A percentile compares a stretch with the other conserved stretches of the same genome.
These are phyloP conservation scores for Diacronema lutheri DNA, from an alignment of 78 protist genomes.

Conservation along the genomic window DNA sequence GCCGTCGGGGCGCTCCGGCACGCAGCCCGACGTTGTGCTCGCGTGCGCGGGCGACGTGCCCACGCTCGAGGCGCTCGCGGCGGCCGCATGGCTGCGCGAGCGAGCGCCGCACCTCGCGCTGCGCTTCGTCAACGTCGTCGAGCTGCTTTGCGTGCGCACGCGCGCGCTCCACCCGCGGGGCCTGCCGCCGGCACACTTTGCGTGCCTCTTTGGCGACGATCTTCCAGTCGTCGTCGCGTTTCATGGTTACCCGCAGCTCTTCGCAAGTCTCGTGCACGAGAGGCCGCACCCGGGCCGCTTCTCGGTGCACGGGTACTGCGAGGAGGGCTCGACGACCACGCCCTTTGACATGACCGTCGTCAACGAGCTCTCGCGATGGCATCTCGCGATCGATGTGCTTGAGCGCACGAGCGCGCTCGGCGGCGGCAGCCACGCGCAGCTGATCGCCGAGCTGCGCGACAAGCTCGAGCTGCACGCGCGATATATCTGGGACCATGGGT, in stretches of 20 bases:
- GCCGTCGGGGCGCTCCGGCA: not conserved
- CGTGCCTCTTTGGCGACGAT: not conserved
- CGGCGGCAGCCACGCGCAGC: too few species aligned
- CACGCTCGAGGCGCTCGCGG: slow-evolving; percentile 25
- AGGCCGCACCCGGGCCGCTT: not conserved
- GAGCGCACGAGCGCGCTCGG: too few species aligned
- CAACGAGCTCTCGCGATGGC: slow-evolving; percentile 8
- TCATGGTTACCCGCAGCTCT: slow-evolving; percentile 1
- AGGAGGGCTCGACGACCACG: slow-evolving; percentile 36
- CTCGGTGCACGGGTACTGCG: slow-evolving; percentile 12
- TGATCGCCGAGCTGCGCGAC: too few species aligned
- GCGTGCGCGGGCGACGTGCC: slow-evolving; percentile 29
- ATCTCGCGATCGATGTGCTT: not conserved
- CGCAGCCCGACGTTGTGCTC: slow-evolving; percentile 16
- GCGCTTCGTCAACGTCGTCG: slow-evolving; percentile 30
- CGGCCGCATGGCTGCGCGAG: not conserved
- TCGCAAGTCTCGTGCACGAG: not conserved
- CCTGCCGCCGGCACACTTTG: not conserved
- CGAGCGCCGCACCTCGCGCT: not conserved
- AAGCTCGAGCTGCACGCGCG: too few species aligned
- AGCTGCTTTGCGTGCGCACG: not conserved
- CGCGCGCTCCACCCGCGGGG: slow-evolving; percentile 16
- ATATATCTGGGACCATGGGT: too few species aligned
- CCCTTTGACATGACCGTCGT: slow-evolving; percentile 28
- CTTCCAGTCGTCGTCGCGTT: slow-evolving; percentile 1